Percentiles rank a stretch among this genome's conserved stretches.
These are phyloP conservation scores for Gossypium arboreum DNA, from an alignment of 345 rosid genomes.

Conservation along the genomic window DNA sequence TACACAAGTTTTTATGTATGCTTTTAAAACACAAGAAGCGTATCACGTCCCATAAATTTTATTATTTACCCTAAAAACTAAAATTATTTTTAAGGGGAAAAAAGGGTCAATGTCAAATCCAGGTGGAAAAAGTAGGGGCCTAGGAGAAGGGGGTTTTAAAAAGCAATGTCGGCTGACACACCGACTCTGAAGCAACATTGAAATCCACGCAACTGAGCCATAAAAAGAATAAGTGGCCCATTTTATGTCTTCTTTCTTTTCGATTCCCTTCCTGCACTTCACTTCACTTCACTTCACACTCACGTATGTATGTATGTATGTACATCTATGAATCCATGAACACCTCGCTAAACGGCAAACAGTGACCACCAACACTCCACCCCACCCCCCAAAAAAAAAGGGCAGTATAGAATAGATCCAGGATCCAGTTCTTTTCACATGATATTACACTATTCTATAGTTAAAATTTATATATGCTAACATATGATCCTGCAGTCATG, in stretches of 20 bases:
- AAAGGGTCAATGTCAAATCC: neutral
- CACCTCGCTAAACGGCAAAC: neutral
- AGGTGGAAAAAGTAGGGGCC: neutral
- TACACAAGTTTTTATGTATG: too few relatives aligned
- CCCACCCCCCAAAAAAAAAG: too few relatives aligned
- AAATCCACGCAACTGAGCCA: slow-evolving; percentile 31
- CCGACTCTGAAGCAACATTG: slow-evolving; percentile 43
- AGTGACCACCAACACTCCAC: slow-evolving; percentile 4
- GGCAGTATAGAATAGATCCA: neutral
- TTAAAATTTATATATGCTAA: too few relatives aligned
- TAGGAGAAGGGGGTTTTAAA: neutral
- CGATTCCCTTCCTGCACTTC: neutral
- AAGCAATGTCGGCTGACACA: slow-evolving; percentile 37
- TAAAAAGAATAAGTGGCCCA: slow-evolving; percentile 14
- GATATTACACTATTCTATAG: neutral
- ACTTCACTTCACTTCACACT: slow-evolving; percentile 4
- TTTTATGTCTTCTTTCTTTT: neutral
- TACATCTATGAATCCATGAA: slow-evolving; percentile 15
- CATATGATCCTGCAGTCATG: neutral
- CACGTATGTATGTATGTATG: slow-evolving; percentile 12
- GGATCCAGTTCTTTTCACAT: slow-evolving; percentile 9
- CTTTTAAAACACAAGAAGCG: too few relatives aligned
- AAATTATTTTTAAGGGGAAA: too few relatives aligned
- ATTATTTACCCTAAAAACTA: too few relatives aligned
- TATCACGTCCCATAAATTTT: neutral